Evolutionary conservation across 2,329 filamentous ascomycete genomes (phyloP).

Genomic region (Colletotrichum tabaci): DNA sequence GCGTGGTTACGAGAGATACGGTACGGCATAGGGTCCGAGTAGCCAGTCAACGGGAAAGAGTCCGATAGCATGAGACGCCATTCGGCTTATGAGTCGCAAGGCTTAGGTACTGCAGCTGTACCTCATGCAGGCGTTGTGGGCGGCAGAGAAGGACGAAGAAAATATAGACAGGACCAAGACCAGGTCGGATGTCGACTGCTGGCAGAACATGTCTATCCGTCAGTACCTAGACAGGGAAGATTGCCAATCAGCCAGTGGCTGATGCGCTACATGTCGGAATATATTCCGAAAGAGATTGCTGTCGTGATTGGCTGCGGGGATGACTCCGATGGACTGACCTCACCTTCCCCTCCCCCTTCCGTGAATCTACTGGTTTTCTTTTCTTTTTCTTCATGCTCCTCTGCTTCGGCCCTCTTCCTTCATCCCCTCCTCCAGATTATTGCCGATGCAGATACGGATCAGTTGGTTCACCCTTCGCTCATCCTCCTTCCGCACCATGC

Average conservation of each 20-base stretch:
- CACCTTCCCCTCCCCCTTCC: neutral
- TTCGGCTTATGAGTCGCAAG: neutral
- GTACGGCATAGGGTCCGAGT: neutral
- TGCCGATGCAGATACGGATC: neutral
- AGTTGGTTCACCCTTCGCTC: neutral
- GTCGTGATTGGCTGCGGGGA: neutral
- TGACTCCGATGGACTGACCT: neutral
- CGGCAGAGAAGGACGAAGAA: neutral
- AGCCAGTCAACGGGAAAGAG: neutral
- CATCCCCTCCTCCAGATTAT: neutral
- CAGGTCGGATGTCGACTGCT: neutral
- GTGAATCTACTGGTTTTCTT: neutral
- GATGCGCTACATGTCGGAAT: neutral
- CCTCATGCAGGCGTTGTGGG: neutral
- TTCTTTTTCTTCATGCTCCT: neutral
- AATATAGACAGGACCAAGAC: neutral
- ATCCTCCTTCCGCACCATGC: neutral
- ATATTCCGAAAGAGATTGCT: neutral
- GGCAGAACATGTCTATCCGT: neutral
- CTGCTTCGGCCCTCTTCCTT: neutral
- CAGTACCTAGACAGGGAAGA: neutral
- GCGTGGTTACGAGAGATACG: neutral
- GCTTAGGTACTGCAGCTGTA: neutral
- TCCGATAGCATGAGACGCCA: neutral
- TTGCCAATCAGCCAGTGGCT: constrained; percentile 4